A percentile compares a stretch with the other conserved stretches of the same genome.
Evolutionary conservation across 1,284 basidiomycete species (phyloP).

Genomic region (Ganoderma meredithae): DNA sequence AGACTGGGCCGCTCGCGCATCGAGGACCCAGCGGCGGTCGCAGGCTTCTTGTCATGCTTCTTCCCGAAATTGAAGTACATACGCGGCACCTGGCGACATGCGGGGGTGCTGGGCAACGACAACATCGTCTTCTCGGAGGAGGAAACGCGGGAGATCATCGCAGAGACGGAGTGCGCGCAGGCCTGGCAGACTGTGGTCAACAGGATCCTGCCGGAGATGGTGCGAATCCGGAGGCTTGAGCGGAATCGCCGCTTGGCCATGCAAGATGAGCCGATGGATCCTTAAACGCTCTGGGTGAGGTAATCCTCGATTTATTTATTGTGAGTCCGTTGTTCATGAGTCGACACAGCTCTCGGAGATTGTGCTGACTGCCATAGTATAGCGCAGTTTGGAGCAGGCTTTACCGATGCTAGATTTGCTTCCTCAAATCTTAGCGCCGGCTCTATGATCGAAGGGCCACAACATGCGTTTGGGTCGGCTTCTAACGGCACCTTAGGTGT

Average conservation of each 20-base stretch:
- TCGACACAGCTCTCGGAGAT: too few species aligned
- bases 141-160: conserved; percentile 11
- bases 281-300: background rate
- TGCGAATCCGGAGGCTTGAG: background rate
- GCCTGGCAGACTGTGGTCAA: background rate
- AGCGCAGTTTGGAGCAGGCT: too few species aligned
- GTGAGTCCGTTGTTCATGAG: too few species aligned
- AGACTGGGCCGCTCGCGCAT: conserved; percentile 12
- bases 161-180: background rate
- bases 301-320: too few species aligned
- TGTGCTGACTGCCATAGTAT: too few species aligned
- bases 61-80: conserved; percentile 7
- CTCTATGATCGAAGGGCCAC: too few species aligned
- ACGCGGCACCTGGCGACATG: background rate
- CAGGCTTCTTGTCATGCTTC: conserved; percentile 16
- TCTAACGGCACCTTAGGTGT: too few species aligned
- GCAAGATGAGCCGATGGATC: background rate
- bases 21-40: background rate
- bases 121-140: conserved; percentile 1
- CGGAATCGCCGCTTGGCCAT: background rate
- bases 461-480: too few species aligned
- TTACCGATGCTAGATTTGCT: too few species aligned
- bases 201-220: background rate
- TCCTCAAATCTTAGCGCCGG: too few species aligned
- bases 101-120: background rate